Conservation (phyloP, 495 filamentous ascomycete species). For the Penicillium robsamsonii region DNA sequence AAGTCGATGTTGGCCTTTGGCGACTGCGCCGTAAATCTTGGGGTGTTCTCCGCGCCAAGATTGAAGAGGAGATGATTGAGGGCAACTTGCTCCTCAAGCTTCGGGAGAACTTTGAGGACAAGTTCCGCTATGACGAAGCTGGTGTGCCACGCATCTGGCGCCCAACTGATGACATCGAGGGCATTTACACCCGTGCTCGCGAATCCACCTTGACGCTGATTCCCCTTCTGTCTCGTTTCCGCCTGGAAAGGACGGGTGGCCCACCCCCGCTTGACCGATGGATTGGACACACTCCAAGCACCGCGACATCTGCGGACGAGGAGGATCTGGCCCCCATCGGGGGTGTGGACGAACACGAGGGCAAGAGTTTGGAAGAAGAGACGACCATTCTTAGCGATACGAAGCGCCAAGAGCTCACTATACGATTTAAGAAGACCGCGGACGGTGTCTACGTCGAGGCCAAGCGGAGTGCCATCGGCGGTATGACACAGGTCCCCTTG, state of each 20-base stretch:
- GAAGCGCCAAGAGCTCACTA: constrained; percentile 82
- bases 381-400: constrained; percentile 88
- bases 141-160: constrained; percentile 97
- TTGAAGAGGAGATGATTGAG: constrained; percentile 97
- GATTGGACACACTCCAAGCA: constrained; percentile 75
- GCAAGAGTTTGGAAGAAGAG: constrained; percentile 90
- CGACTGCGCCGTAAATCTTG: constrained; percentile 87
- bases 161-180: constrained; percentile 95
- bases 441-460: constrained; percentile 97
- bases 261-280: constrained; percentile 80
- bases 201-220: constrained; percentile 89
- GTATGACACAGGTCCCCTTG: constrained; percentile 88
- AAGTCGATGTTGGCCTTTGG: constrained; percentile 93
- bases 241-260: constrained; percentile 61
- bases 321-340: constrained; percentile 85
- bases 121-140: constrained; percentile 94
- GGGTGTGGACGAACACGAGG: constrained; percentile 87
- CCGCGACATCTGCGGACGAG: constrained; percentile 77
- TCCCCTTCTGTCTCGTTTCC: constrained; percentile 84
- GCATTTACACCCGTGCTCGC: constrained; percentile 83
- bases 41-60: constrained; percentile 82
- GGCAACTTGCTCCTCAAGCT: constrained; percentile 94
- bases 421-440: constrained; percentile 96
- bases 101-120: constrained; percentile 97
- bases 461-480: constrained; percentile 92